Conservation (phyloP, 805 yeast species). For the Candida ortonii region DNA sequence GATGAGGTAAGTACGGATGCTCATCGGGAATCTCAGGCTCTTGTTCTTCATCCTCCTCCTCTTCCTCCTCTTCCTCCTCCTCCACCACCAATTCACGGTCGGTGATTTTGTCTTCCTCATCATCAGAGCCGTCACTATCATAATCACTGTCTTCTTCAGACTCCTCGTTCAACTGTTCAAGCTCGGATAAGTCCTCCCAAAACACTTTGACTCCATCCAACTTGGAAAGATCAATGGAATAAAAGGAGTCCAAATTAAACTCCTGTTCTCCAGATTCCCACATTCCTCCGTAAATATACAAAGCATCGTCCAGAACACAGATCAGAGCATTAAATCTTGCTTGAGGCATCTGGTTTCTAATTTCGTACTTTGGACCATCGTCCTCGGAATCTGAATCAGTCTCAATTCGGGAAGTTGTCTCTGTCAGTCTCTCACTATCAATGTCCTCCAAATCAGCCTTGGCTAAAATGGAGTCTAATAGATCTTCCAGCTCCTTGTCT, state of each 20-base stretch:
- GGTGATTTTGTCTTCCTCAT: constrained; percentile 60
- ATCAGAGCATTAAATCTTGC: constrained; percentile 83
- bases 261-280: constrained; percentile 90
- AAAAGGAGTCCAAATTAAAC: constrained; percentile 78
- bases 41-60: constrained; percentile 55
- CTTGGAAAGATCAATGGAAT: constrained; percentile 79
- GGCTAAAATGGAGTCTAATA: constrained; percentile 68
- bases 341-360: constrained; percentile 71
- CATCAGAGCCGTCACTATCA: constrained; percentile 69
- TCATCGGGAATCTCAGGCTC: constrained; percentile 81
- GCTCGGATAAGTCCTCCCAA: constrained; percentile 81
- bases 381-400: constrained; percentile 38
- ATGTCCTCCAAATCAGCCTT: constrained; percentile 69
- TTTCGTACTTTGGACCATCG: constrained; percentile 43
- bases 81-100: constrained; percentile 44
- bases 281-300: constrained; percentile 86
- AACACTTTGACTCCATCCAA: constrained; percentile 82
- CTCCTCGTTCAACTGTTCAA: constrained; percentile 49
- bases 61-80: constrained; percentile 67
- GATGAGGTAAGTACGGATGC: constrained; percentile 96
- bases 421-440: constrained; percentile 44
- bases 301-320: constrained; percentile 78
- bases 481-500: constrained; percentile 79
- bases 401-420: constrained; percentile 31
- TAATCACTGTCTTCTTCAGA: constrained; percentile 67